phyloP scores from a whole-genome alignment of 768 basidiomycete species.

The Rubroboletus pulcherrimus region DNA sequence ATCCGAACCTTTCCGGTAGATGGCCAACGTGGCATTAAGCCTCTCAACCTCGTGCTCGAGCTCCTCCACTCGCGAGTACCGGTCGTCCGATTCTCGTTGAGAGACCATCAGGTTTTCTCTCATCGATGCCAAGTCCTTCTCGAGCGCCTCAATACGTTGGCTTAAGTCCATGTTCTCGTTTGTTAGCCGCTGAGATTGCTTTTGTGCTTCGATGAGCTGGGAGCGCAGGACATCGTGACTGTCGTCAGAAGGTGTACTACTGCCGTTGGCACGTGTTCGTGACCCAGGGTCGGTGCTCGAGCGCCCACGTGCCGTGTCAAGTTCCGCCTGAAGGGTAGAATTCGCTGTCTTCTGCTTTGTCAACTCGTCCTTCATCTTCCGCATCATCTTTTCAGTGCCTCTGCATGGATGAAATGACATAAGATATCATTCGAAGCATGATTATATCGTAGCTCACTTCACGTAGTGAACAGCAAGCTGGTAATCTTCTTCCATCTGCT shows the following conservation, averaged over 20 bases:
- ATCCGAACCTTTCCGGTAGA: conserved; percentile 72
- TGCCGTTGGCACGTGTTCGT: conserved; percentile 63
- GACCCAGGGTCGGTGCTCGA: conserved; percentile 50
- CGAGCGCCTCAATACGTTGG: conserved; percentile 65
- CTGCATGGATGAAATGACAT: conserved; percentile 37
- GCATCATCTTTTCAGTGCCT: conserved; percentile 97
- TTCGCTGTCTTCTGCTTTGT: conserved; percentile 86
- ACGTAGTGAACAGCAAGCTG: conserved; percentile 96
- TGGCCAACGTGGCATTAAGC: conserved; percentile 65
- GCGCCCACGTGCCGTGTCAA: conserved; percentile 66
- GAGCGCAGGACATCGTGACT: conserved; percentile 56
- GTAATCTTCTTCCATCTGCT: conserved; percentile 93
- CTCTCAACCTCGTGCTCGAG: conserved; percentile 78
- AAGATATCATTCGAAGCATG: conserved; percentile 10
- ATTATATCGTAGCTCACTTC: conserved; percentile 58
- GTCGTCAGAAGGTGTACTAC: conserved; percentile 78
- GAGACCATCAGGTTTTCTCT: conserved; percentile 67
- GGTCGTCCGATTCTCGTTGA: conserved; percentile 77
- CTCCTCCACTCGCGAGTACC: conserved; percentile 71
- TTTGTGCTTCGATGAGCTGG: conserved; percentile 75
- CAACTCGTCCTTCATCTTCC: conserved; percentile 92
- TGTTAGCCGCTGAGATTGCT: conserved; percentile 67
- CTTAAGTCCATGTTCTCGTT: conserved; percentile 76
- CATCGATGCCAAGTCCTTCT: conserved; percentile 69
- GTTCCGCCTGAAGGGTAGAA: conserved; percentile 75